A percentile compares a stretch with the other conserved stretches of the same genome.
Evolutionary conservation across 148 eudicot species (phyloP).

Genomic region (Pharnaceum exiguum): DNA sequence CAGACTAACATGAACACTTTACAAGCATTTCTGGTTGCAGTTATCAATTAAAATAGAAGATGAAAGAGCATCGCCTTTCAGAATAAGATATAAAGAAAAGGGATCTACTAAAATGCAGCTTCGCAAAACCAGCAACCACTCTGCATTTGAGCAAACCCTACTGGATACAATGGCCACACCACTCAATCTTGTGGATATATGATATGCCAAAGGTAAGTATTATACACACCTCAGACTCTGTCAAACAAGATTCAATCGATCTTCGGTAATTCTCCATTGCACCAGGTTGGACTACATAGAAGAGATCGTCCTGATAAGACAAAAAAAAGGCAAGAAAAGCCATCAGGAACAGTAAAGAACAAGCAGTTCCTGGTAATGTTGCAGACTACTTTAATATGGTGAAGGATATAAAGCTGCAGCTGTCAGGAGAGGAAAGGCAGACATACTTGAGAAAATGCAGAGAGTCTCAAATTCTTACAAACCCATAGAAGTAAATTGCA

Average conservation of each 20-base stretch:
- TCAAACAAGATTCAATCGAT: constrained; percentile 61
- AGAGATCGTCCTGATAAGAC: constrained; percentile 63
- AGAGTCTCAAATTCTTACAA: neutral
- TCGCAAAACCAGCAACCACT: neutral
- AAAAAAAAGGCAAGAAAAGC: neutral
- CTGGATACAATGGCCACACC: too few relatives aligned
- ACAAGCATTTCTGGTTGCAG: too few relatives aligned
- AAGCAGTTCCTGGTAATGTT: neutral
- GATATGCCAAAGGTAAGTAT: neutral
- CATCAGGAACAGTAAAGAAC: neutral
- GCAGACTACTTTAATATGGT: neutral
- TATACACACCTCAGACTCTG: constrained; percentile 49
- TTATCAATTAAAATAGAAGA: neutral
- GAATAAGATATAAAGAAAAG: neutral
- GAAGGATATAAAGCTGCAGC: neutral
- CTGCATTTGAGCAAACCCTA: neutral
- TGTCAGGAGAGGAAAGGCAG: neutral
- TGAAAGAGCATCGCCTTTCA: neutral
- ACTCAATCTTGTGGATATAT: neutral
- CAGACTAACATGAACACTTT: too few relatives aligned
- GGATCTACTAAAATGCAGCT: neutral
- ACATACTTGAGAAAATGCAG: neutral
- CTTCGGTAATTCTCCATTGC: constrained; percentile 73
- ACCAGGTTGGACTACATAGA: constrained; percentile 65
- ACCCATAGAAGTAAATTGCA: neutral